Evolutionary conservation across 805 yeast species (phyloP), one percentile per base, ranked within the genome.

Genomic region (Candida ovalis): DNA sequence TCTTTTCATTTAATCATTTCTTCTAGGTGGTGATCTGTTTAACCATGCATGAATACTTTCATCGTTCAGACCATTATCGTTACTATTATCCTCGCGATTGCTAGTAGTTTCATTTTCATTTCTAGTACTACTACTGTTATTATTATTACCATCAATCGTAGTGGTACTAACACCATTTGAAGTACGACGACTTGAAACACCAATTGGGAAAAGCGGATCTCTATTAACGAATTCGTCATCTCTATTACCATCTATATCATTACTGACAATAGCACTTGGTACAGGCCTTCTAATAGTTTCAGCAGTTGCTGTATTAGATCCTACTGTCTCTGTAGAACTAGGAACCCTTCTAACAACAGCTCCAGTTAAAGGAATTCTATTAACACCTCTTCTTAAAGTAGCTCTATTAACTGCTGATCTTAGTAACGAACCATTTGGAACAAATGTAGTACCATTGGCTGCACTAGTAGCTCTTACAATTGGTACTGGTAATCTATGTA

Each of bases 141-240:
- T 18, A n/a, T 24, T 39, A 15, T 21, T 28, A 21, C 39, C 30
- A n/a, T 47, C 46, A 21, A 58, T 28, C 4, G 52, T 4, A 4
- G 46, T 45, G 8, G 80, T 75, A n/a, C 62, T 70, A 1, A 74
- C 76, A 1, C 81, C 82, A 41, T 52, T 56, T 0, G 68, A 58
- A 0, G 77, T 74, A 49, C 82, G 61, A 48, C 78, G 68, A 53
- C 81, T 76, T 13, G 73, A 60, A 9, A 78, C 75, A 1, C 81
- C 82, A 2, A 72, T 54, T 1, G 81, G 74, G 54, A 78, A 77
- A 36, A 65, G 43, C 8, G 62, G 54, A 37, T 60, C 61, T 38
- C 60, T 44, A 23, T 58, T 59, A 19, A 51, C 44, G 25, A 54
- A 44, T 38, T 54, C 58, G 13, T 24, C 32, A 21, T n/a, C 15